Evolutionary conservation across 75 land plant genomes (phyloP).

Genomic region (Selaginella moellendorffii): DNA sequence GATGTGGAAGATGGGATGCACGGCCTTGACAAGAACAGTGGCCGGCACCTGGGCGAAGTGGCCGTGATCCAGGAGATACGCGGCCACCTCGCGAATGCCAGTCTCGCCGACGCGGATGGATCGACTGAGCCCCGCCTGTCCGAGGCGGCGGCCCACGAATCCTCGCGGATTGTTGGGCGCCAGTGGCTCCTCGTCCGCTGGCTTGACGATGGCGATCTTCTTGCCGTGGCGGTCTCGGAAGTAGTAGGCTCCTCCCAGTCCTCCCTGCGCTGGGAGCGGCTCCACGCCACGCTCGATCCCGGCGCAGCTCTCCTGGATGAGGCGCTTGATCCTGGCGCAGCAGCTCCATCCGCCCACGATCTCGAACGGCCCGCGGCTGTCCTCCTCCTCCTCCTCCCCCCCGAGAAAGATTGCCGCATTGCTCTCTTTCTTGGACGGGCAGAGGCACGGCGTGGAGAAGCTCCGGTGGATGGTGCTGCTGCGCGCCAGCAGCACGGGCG

Average conservation of each 20-base stretch:
- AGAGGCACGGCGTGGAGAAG: not conserved
- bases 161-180: conserved; percentile 45
- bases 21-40: conserved; percentile 4
- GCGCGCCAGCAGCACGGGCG: not conserved
- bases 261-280: conserved; percentile 33
- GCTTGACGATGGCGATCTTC: conserved; percentile 49
- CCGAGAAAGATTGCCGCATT: not conserved
- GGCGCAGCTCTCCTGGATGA: not conserved
- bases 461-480: not conserved
- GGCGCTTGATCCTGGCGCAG: not conserved
- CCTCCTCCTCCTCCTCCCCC: not conserved
- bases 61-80: conserved; percentile 5
- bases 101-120: conserved; percentile 3
- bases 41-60: conserved; percentile 4
- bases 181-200: conserved; percentile 51
- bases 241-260: conserved; percentile 47
- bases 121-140: not conserved
- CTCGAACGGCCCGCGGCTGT: too few species aligned
- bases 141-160: conserved; percentile 10
- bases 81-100: conserved; percentile 10
- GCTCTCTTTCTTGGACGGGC: too few species aligned
- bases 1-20: conserved; percentile 1
- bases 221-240: conserved; percentile 25
- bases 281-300: conserved; percentile 31
- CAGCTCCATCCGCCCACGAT: not conserved